A percentile compares a stretch with the other conserved stretches of the same genome.
Evolutionary conservation across 1,139 yeast species (phyloP).

Genomic region (Pichia kudriavzevii): DNA sequence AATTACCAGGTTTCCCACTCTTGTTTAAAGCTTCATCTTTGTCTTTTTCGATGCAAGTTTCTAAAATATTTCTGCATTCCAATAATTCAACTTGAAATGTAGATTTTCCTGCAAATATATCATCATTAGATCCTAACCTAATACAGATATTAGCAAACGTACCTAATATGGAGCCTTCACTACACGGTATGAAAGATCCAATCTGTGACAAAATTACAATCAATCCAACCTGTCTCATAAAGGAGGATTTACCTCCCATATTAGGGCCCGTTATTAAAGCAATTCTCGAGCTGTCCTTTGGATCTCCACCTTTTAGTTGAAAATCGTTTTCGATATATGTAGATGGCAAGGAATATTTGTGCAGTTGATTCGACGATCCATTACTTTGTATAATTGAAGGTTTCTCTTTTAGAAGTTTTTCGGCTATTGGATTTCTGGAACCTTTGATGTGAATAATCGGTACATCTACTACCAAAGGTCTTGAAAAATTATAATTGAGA

Average conservation of each 20-base stretch:
- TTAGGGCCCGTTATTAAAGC: conserved; percentile 64
- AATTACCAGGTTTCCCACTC: conserved; percentile 35
- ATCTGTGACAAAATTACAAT: conserved; percentile 47
- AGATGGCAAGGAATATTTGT: conserved; percentile 1
- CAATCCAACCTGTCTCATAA: conserved; percentile 57
- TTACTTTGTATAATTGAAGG: conserved; percentile 27
- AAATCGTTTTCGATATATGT: conserved; percentile 67
- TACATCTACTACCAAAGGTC: conserved; percentile 50
- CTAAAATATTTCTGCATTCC: conserved; percentile 54
- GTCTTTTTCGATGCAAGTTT: conserved; percentile 16
- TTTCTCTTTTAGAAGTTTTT: conserved; percentile 29
- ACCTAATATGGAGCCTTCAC: conserved; percentile 37
- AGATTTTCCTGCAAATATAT: conserved; percentile 59
- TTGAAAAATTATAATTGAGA: conserved; percentile 37
- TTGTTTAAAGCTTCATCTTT: conserved; percentile 28
- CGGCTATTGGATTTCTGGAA: conserved; percentile 79
- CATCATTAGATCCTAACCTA: conserved; percentile 71
- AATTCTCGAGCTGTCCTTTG: conserved; percentile 38
- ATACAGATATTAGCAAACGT: conserved; percentile 50
- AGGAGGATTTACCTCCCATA: conserved; percentile 75
- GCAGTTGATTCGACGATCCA: conserved; percentile 2
- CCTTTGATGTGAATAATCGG: conserved; percentile 46
- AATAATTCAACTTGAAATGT: conserved; percentile 71
- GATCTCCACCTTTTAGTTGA: conserved; percentile 37
- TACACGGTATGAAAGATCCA: conserved; percentile 43